phyloP scores from a whole-genome alignment of 2,329 filamentous ascomycete species.

The Apiospora pterosperma region DNA sequence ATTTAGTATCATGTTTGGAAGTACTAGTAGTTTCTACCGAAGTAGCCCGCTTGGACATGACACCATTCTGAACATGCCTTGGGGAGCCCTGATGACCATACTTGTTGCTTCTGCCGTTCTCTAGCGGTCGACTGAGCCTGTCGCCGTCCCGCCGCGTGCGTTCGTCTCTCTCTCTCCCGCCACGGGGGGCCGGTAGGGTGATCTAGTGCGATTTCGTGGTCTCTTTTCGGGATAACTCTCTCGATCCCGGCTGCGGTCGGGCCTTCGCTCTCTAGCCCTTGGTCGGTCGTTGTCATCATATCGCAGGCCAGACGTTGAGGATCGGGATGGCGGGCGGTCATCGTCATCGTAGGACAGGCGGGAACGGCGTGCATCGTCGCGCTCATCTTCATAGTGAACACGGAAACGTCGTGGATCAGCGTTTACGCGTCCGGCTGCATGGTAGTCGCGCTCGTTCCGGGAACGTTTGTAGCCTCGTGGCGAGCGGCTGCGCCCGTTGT shows the following conservation, averaged over 20 bases:
- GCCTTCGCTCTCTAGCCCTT: constrained; percentile 21
- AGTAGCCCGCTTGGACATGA: constrained; percentile 62
- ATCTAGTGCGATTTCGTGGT: constrained; percentile 41
- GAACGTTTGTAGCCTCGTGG: constrained; percentile 66
- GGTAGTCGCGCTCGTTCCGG: constrained; percentile 58
- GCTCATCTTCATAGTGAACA: constrained; percentile 57
- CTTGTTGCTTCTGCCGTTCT: constrained; percentile 30
- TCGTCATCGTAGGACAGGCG: constrained; percentile 54
- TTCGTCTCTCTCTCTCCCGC: constrained; percentile 22
- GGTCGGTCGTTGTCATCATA: constrained; percentile 51
- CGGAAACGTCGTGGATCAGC: constrained; percentile 59
- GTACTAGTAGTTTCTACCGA: constrained; percentile 55
- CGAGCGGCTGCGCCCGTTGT: constrained; percentile 51
- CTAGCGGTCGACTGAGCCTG: constrained; percentile 19
- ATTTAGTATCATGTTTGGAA: constrained; percentile 66
- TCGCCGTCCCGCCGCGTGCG: constrained; percentile 19
- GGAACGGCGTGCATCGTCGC: constrained; percentile 43
- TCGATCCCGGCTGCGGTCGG: constrained; percentile 43
- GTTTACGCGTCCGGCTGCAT: constrained; percentile 36
- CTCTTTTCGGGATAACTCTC: constrained; percentile 52
- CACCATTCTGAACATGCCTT: constrained; percentile 49
- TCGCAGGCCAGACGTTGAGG: constrained; percentile 31
- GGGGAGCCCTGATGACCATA: constrained; percentile 41
- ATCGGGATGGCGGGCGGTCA: constrained; percentile 46
- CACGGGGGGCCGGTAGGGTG: constrained; percentile 24